Conservation (phyloP, 2,329 filamentous ascomycete species). For the Hypoxylon sp. region DNA sequence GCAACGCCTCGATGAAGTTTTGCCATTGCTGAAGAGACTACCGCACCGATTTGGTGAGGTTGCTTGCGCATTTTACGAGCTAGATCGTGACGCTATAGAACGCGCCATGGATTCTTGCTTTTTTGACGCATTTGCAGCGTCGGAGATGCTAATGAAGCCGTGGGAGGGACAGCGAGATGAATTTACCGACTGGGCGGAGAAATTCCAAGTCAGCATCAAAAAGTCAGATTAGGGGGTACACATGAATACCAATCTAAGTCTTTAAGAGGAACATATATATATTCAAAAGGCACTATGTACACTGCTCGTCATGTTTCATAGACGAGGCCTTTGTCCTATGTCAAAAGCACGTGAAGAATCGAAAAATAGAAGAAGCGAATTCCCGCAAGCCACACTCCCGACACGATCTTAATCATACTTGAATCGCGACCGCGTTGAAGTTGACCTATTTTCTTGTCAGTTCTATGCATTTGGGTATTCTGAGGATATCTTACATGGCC, state of each 20-base stretch:
- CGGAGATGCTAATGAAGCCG: constrained; percentile 68
- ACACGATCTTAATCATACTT: constrained; percentile 47
- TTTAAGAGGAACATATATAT: constrained; percentile 25
- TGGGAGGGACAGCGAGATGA: constrained; percentile 80
- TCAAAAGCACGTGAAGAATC: constrained; percentile 3
- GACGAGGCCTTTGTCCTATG: constrained; percentile 1
- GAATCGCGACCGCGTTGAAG: constrained; percentile 56
- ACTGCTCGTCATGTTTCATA: constrained; percentile 3
- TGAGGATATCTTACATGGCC: constrained; percentile 49
- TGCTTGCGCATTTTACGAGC: constrained; percentile 79
- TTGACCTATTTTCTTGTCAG: constrained; percentile 50
- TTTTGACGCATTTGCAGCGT: constrained; percentile 69
- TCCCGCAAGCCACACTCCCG: neutral
- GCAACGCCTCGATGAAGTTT: constrained; percentile 68
- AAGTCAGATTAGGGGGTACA: constrained; percentile 55
- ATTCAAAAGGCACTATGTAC: constrained; percentile 4
- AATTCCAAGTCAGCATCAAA: constrained; percentile 68
- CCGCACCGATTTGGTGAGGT: constrained; percentile 79
- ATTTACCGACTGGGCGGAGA: constrained; percentile 82
- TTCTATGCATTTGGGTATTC: neutral
- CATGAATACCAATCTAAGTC: constrained; percentile 15
- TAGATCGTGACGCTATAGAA: constrained; percentile 72
- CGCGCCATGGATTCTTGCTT: constrained; percentile 71
- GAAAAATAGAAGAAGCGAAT: neutral
- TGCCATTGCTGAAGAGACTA: constrained; percentile 70